Conservation (phyloP, 306 rosid genomes). For the Purshia tridentata region DNA sequence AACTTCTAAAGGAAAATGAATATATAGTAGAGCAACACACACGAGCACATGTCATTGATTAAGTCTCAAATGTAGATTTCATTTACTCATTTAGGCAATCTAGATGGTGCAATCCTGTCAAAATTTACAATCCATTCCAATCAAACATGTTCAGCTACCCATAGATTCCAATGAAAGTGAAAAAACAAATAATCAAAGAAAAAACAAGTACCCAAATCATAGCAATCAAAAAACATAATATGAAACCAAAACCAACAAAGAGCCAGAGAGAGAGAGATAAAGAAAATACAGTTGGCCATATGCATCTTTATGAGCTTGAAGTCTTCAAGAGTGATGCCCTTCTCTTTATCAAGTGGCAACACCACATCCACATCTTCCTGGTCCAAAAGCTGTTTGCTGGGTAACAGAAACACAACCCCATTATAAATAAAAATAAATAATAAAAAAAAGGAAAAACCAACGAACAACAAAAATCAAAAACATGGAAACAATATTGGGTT, state of each 20-base stretch:
- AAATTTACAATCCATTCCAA: neutral
- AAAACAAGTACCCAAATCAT: neutral
- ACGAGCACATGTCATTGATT: neutral
- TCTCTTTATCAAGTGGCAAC: slow-evolving; percentile 68
- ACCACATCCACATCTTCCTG: slow-evolving; percentile 95
- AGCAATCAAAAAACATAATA: neutral
- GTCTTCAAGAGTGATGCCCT: slow-evolving; percentile 82
- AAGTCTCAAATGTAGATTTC: neutral
- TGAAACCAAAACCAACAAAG: neutral
- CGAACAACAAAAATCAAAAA: neutral
- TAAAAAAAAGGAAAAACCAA: neutral
- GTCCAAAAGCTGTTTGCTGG: slow-evolving; percentile 75
- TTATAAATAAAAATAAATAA: neutral
- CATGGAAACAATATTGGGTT: neutral
- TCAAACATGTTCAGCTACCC: neutral
- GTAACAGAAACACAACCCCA: slow-evolving; percentile 13
- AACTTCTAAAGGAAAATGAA: slow-evolving; percentile 13
- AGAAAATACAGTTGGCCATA: slow-evolving; percentile 71
- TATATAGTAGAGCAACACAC: slow-evolving; percentile 8
- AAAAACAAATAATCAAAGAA: neutral
- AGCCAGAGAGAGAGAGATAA: neutral
- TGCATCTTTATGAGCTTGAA: slow-evolving; percentile 94
- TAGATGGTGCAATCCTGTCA: neutral
- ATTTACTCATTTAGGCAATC: neutral
- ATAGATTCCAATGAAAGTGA: neutral